phyloP scores from a whole-genome alignment of 2,329 filamentous ascomycete genomes.

The Phaeosphaeriaceae sp. region DNA sequence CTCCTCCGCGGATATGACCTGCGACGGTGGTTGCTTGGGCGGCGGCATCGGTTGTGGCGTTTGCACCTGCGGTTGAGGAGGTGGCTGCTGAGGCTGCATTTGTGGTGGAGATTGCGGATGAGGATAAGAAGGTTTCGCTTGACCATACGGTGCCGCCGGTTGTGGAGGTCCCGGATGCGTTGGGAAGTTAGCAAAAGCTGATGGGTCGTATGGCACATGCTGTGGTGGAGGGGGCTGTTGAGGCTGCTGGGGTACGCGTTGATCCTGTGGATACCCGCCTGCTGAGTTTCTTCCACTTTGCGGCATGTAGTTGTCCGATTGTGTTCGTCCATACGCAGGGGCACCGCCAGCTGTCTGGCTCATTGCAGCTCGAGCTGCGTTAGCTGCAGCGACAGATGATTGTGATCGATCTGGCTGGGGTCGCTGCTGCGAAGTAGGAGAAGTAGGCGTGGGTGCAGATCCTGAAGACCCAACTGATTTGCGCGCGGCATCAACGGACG shows the following conservation, averaged over 20 bases:
- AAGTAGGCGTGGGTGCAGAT: conserved; percentile 50
- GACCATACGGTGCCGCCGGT: conserved; percentile 41
- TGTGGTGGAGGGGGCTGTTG: conserved; percentile 53
- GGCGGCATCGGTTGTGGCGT: conserved; percentile 21
- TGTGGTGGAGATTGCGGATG: conserved; percentile 55
- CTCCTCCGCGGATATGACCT: conserved; percentile 31
- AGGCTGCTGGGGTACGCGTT: conserved; percentile 43
- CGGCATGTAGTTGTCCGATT: conserved; percentile 50
- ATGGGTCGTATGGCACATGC: conserved; percentile 76
- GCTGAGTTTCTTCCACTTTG: conserved; percentile 40
- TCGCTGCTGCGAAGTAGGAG: conserved; percentile 55
- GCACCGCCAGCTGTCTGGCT: conserved; percentile 48
- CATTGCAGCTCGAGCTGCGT: conserved; percentile 59
- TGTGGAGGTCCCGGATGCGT: conserved; percentile 36
- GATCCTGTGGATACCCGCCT: conserved; percentile 48
- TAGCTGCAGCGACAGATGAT: conserved; percentile 55
- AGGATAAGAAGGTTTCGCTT: conserved; percentile 42
- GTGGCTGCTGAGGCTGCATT: conserved; percentile 54
- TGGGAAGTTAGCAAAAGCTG: conserved; percentile 68
- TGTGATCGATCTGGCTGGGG: conserved; percentile 58
- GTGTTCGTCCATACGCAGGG: conserved; percentile 54
- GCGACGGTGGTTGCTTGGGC: conserved; percentile 47
- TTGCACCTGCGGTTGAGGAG: conserved; percentile 48
- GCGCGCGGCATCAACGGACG: conserved; percentile 57
- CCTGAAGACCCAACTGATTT: conserved; percentile 51